These are phyloP conservation scores for Lodderomyces elongisporus DNA, from an alignment of 1,139 yeast species.

Conservation along the genomic window DNA sequence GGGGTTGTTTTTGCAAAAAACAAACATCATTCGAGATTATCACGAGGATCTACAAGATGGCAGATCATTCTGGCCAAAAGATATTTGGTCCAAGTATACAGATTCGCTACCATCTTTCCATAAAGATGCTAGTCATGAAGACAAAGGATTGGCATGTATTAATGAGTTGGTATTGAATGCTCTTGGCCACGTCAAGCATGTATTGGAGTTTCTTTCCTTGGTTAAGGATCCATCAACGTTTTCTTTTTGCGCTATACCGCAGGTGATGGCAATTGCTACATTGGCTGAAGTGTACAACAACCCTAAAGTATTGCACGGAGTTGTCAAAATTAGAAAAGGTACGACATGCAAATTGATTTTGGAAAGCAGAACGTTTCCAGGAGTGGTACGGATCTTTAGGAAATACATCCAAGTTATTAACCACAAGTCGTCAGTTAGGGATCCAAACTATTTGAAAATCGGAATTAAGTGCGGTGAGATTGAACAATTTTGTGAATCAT, in stretches of 20 bases:
- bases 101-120: slow-evolving; percentile 58
- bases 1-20: slow-evolving; percentile 94
- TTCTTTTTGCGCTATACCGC: slow-evolving; percentile 95
- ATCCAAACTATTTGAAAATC: slow-evolving; percentile 81
- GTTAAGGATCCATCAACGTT: slow-evolving; percentile 79
- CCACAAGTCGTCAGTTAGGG: slow-evolving; percentile 69
- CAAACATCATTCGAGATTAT: slow-evolving; percentile 93
- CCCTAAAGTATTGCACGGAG: slow-evolving; percentile 59
- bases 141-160: slow-evolving; percentile 64
- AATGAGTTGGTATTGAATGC: slow-evolving; percentile 81
- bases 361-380: slow-evolving; percentile 67
- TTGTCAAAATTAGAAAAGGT: slow-evolving; percentile 92
- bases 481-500: slow-evolving; percentile 75
- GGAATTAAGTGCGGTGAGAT: slow-evolving; percentile 85
- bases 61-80: slow-evolving; percentile 94
- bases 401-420: slow-evolving; percentile 72
- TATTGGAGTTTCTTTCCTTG: slow-evolving; percentile 68
- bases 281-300: slow-evolving; percentile 82
- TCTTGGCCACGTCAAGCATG: slow-evolving; percentile 72
- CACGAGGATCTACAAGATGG: slow-evolving; percentile 90
- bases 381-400: slow-evolving; percentile 72
- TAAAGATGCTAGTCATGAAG: slow-evolving; percentile 34
- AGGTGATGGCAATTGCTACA: slow-evolving; percentile 97
- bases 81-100: slow-evolving; percentile 83
- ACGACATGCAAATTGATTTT: slow-evolving; percentile 75